Percentiles rank a stretch among this genome's conserved stretches.
phyloP scores from a whole-genome alignment of 306 rosid genomes.

The Fagus sylvatica region DNA sequence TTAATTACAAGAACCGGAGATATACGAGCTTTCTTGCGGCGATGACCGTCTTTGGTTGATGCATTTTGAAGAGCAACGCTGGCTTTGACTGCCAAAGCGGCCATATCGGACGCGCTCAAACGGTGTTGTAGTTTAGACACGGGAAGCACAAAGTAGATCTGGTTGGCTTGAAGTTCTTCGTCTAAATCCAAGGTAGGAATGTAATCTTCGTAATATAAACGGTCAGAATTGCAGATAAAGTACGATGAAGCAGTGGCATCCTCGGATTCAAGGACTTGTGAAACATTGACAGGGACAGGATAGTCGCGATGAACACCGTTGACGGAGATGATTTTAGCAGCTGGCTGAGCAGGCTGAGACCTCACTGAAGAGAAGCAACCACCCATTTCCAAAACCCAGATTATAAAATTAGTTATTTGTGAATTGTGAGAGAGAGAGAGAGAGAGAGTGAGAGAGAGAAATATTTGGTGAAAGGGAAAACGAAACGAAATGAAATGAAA shows the following conservation, averaged over 20 bases:
- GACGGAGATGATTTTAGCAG: constrained; percentile 35
- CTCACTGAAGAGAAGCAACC: constrained; percentile 25
- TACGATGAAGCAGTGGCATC: background rate
- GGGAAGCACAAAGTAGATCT: constrained; percentile 49
- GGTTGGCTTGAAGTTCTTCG: constrained; percentile 29
- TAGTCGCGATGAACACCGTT: constrained; percentile 31
- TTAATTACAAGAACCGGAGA: constrained; percentile 26
- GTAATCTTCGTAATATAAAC: constrained; percentile 28
- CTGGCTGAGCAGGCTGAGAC: background rate
- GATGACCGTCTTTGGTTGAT: background rate
- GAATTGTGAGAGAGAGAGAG: too few relatives aligned
- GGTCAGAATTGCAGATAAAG: constrained; percentile 46
- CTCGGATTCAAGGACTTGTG: constrained; percentile 35
- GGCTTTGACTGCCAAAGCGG: constrained; percentile 55
- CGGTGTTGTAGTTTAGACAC: constrained; percentile 15
- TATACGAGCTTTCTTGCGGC: constrained; percentile 38
- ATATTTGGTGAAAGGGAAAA: background rate
- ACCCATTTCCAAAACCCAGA: constrained; percentile 31
- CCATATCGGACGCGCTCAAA: constrained; percentile 46
- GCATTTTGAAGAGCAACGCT: constrained; percentile 34
- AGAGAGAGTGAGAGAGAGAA: background rate
- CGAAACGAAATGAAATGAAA: background rate
- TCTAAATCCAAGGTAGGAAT: constrained; percentile 30
- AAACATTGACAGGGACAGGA: constrained; percentile 38
- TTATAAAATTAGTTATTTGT: background rate